Base-by-base conservation (phyloP, 768 basidiomycete species). In the Pleurotus eryngii region DNA sequence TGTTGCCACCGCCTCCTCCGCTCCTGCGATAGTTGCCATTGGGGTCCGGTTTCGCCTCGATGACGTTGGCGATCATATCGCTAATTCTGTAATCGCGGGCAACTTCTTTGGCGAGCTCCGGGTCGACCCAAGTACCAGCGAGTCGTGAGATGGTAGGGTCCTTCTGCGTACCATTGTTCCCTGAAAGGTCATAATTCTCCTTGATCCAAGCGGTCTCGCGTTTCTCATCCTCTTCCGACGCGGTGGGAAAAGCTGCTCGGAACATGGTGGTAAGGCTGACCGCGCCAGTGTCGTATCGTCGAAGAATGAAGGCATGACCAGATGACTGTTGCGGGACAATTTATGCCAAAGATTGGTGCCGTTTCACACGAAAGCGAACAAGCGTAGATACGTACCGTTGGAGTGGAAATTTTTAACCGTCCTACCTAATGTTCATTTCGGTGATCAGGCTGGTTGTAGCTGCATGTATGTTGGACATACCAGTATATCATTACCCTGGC, bases 211-310 rank as follows among this genome's bases (percentile, higher is more conserved):
- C 79, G 42, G 89, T 78, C 70, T 97, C 95, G 11, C 72, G 74
- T 69, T 83, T 87, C 71, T 98, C 95, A 15, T 88, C 85, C 48
- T 79, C 74, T 1, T 94, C 91, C 43, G 76, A 74, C 3, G 93
- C 90, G 39, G 79, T 82, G 8, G 95, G 95, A 70, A 93, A 98
- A 0, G 93, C 93, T 6, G 94, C 94, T 58, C 94, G 90, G 75
- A 91, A 96, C 94, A 98, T 96, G 57, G 95, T 96, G 8, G 95
- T 96, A 8, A 95, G 82, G 61, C 88, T 90, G 72, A 98, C 83
- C 17, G 93, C 93, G 58, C 90, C 87, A 3, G 95, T 96, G 72
- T 98, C 95, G 64, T 90, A 95, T 55, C 95, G 86, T 46, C 95
- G 85, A 37, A 98, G 86, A 67, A 98, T 92, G 70, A 97, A 98